These are phyloP conservation scores for Kwoniella newhampshirensis DNA, from an alignment of 768 basidiomycete genomes.

Conservation along the genomic window DNA sequence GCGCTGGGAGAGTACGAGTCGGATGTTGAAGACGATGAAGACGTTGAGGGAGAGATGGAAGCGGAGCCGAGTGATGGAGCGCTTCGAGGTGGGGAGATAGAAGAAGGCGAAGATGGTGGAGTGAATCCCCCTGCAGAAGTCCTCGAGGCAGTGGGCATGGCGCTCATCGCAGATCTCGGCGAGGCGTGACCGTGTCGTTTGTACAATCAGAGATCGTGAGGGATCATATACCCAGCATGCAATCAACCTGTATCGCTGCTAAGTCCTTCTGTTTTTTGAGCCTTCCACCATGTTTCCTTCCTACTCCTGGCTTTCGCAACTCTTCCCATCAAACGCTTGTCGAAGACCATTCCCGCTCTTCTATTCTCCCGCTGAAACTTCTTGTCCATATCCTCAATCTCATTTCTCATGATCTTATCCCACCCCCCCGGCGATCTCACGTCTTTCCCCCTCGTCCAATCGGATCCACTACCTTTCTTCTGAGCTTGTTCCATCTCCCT, in stretches of 20 bases:
- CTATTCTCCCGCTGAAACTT: constrained; percentile 21
- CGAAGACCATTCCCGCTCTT: constrained; percentile 20
- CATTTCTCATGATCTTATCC: constrained; percentile 16
- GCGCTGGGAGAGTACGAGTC: constrained; percentile 43
- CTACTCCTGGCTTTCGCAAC: constrained; percentile 20
- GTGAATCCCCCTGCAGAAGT: constrained; percentile 9
- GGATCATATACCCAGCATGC: constrained; percentile 5
- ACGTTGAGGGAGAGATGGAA: constrained; percentile 50
- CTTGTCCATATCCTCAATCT: constrained; percentile 16
- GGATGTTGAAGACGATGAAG: constrained; percentile 53
- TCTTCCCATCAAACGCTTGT: constrained; percentile 12
- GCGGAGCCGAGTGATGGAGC: neutral
- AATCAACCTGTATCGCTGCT: neutral
- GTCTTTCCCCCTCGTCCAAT: constrained; percentile 19
- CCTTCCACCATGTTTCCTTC: constrained; percentile 13
- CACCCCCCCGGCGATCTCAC: constrained; percentile 18
- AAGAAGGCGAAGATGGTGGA: constrained; percentile 4
- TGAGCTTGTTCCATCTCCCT: constrained; percentile 2
- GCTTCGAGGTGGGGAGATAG: constrained; percentile 3
- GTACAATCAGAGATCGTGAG: neutral
- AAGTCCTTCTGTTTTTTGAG: neutral
- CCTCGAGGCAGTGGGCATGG: constrained; percentile 16
- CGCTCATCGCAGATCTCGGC: constrained; percentile 22
- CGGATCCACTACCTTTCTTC: neutral
- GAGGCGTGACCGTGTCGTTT: constrained; percentile 1